A percentile compares a stretch with the other conserved stretches of the same genome.
These are phyloP conservation scores for Porodaedalea pini DNA, from an alignment of 1,284 basidiomycete genomes.

Conservation along the genomic window DNA sequence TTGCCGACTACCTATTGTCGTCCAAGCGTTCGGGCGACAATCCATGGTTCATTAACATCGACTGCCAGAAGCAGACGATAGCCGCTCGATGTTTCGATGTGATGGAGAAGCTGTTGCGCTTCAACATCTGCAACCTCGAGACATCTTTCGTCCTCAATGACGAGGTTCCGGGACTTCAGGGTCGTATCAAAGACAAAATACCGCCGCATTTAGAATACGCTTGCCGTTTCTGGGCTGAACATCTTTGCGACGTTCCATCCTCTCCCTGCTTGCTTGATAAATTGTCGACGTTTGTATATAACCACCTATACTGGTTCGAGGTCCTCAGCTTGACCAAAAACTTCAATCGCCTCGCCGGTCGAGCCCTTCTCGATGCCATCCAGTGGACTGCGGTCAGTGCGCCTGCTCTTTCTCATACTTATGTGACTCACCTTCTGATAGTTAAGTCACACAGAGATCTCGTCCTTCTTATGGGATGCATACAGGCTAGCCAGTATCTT, in stretches of 20 bases:
- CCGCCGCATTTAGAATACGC: neutral
- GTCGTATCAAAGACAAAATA: neutral
- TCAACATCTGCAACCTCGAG: conserved; percentile 3
- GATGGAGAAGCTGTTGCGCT: neutral
- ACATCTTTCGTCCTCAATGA: conserved; percentile 1
- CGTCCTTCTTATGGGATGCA: neutral
- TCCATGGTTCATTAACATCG: neutral
- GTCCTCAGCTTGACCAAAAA: conserved; percentile 1
- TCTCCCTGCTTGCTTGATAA: no score
- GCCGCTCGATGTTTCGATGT: neutral
- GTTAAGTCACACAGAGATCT: neutral
- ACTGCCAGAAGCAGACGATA: neutral
- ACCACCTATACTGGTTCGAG: neutral
- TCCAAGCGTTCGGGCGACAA: neutral
- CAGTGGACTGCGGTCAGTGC: neutral
- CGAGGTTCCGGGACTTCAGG: neutral
- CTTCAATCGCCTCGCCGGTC: neutral
- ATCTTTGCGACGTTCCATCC: no score
- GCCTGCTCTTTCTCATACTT: neutral
- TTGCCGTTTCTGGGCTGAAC: no score
- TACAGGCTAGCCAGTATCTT: neutral
- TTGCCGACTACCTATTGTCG: neutral
- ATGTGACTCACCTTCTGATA: neutral
- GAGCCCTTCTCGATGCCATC: neutral
- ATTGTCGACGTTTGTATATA: neutral